Evolutionary conservation across 106 monocot species (phyloP), one percentile per base, ranked within the genome.

Genomic region (Allium cepa): DNA sequence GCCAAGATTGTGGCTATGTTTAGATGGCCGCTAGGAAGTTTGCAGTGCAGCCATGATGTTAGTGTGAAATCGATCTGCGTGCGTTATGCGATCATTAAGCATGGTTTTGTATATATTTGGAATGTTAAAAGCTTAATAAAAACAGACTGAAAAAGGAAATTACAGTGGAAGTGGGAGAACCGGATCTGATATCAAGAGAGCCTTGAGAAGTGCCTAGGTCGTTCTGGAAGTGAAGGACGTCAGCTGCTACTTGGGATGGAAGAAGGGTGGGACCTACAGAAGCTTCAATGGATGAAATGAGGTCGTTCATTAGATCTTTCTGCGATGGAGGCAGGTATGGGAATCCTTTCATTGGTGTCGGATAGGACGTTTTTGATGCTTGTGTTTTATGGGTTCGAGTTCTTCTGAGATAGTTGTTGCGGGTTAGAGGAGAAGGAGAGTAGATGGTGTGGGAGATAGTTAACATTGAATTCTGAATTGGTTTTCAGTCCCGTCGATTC

Each of bases 31-130:
- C 63, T 79, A 7, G 96, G 96, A 47, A 91, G 63, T 60, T 82
- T 60, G 69, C 92, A 97, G 63, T 97, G 83, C 46, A 92, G 76
- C 91, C 92, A 97, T 9, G 96, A 97, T 36, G 81, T 58, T 22
- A 92, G 52, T 8, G 88, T 64, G 78, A 92, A 87, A 60, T 92
- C 86, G 36, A 97, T 69, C 96, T 92, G 86, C 7, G 70, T 55
- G 36, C 1, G 67, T 18, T 63, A 57, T 8, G 13, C 52, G 11
- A 15, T 9, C 11, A 18, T 4, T 12, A 55, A 46, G n/a, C 63
- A 63, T 63, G 62, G 46, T 46, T 9, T 62, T 0, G 45, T 62
- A 28, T 10, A 45, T 3, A 13, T 15, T 3, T 55, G 53, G 17
- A n/a, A 18, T 64, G 16, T 22, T 12, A 15, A 66, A 22, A 51